Base-by-base conservation (phyloP, 805 yeast species). In the Saccharomyces jurei region DNA sequence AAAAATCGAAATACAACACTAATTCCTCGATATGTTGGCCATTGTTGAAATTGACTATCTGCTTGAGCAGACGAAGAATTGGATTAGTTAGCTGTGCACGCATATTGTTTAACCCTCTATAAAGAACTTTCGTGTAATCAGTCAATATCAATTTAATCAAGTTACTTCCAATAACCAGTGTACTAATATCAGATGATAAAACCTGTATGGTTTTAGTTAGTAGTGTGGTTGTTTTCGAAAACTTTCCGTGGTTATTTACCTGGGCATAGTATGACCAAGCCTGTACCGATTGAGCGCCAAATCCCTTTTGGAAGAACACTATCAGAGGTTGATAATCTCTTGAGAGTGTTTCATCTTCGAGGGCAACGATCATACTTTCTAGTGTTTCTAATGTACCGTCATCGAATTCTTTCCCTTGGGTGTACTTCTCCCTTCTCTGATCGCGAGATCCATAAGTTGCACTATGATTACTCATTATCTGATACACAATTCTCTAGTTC, bases 1-100 rank as follows among this genome's bases (percentile, higher is more conserved):
- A 73, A 52, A 89, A 75, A 69, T 91, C 97, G 64, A 91, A 87
- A 48, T 75, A 68, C 14, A 84, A 80, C 32, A 83, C 64, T 21
- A 91, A 79, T 6, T 80, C 83, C 52, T 80, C 84, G 1, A 83
- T 67, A 50, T 80, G 67, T 1, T 74, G 68, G 1, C 84, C 82
- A 27, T 77, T 71, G 49, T 78, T 74, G 60, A 76, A 82, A 0
- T 67, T 58, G 4, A 82, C 76, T 28, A 86, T 73, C 49, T 79
- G 77, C 21, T 71, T 72, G 58, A 92, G 67, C 9, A 90, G 62
- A 47, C 78, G 68, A n/a, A 89, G 66, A 2, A 79, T 76, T 1
- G 94, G 86, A 52, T 80, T 81, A 0, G 91, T 81, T 1, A 78
- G 64, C 1, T 80, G 74, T 0, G 87, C 81, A 58, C 83, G 80